Percentiles rank a stretch among this genome's conserved stretches.
Evolutionary conservation across 176 grass and related monocot species (phyloP).

Genomic region (Rhynchospora tenuis): DNA sequence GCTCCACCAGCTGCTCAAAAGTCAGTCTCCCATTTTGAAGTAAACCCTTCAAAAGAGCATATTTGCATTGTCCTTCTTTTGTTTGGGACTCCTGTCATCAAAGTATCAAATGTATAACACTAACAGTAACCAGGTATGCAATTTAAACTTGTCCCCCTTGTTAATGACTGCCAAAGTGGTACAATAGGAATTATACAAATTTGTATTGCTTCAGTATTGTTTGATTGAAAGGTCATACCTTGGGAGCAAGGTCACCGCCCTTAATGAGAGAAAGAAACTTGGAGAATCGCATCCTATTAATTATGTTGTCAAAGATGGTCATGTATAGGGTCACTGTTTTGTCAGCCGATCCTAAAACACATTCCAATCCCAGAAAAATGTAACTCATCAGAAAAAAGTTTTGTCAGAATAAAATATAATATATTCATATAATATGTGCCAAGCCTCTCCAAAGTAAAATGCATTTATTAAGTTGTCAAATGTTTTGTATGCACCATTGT

Average conservation of each 20-base stretch:
- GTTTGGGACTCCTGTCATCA: background rate
- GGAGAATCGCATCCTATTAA: slow-evolving; percentile 59
- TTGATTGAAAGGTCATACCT: slow-evolving; percentile 21
- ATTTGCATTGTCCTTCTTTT: background rate
- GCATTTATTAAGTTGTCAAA: too few relatives aligned
- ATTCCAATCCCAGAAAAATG: slow-evolving; percentile 1
- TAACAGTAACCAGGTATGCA: slow-evolving; percentile 1
- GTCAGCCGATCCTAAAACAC: slow-evolving; percentile 18
- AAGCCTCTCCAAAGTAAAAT: background rate
- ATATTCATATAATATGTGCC: too few relatives aligned
- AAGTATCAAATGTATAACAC: slow-evolving; percentile 9
- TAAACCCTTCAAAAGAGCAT: slow-evolving; percentile 57
- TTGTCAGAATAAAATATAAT: too few relatives aligned
- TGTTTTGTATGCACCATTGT: background rate
- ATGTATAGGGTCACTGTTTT: slow-evolving; percentile 53
- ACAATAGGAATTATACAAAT: background rate
- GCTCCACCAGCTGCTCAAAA: slow-evolving; percentile 69
- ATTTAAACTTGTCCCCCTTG: background rate
- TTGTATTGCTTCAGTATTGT: background rate
- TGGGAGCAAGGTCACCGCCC: slow-evolving; percentile 37
- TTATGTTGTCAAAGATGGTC: slow-evolving; percentile 64
- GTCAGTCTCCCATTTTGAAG: slow-evolving; percentile 88
- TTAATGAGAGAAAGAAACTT: slow-evolving; percentile 64
- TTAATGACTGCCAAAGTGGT: background rate
- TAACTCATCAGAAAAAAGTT: background rate